A percentile compares a stretch with the other conserved stretches of the same genome.
These are phyloP conservation scores for Aspergillus incahuasiensis DNA, from an alignment of 495 filamentous ascomycete genomes.

Conservation along the genomic window DNA sequence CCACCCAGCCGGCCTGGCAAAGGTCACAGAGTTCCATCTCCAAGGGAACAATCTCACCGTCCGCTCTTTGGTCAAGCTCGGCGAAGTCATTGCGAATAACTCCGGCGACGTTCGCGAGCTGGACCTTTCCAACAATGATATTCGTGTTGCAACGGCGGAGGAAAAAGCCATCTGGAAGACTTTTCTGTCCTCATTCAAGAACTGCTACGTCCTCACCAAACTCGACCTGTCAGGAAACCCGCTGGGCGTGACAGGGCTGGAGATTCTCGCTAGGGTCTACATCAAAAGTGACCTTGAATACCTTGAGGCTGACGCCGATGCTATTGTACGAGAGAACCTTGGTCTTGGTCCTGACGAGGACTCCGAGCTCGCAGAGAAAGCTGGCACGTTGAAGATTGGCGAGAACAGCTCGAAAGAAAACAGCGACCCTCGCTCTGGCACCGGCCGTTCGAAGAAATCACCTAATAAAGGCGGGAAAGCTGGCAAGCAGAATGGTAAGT, in stretches of 20 bases:
- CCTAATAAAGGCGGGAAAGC: slow-evolving; percentile 20
- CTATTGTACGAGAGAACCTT: slow-evolving; percentile 6
- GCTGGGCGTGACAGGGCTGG: slow-evolving; percentile 37
- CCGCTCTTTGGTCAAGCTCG: slow-evolving; percentile 31
- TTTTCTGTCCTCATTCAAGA: slow-evolving; percentile 40
- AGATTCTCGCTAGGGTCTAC: slow-evolving; percentile 41
- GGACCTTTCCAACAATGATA: slow-evolving; percentile 44
- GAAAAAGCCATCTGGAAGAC: slow-evolving; percentile 37
- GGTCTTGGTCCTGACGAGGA: slow-evolving; percentile 1
- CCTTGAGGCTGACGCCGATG: slow-evolving; percentile 19
- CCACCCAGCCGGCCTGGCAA: slow-evolving; percentile 27
- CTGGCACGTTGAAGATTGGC: slow-evolving; percentile 6
- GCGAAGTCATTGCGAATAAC: slow-evolving; percentile 32
- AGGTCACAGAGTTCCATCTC: slow-evolving; percentile 44
- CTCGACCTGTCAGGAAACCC: slow-evolving; percentile 43
- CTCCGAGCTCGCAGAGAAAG: slow-evolving; percentile 1
- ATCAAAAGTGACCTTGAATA: slow-evolving; percentile 34
- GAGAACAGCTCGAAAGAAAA: slow-evolving; percentile 16
- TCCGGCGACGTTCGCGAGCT: slow-evolving; percentile 42
- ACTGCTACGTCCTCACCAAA: slow-evolving; percentile 41
- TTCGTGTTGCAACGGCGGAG: slow-evolving; percentile 29
- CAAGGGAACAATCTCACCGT: slow-evolving; percentile 38
- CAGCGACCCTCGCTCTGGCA: neutral
- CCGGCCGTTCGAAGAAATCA: slow-evolving; percentile 14
- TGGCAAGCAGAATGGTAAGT: slow-evolving; percentile 13